phyloP scores from a whole-genome alignment of 352 stramenopile species.

The Phytopythium chamaehyphon region DNA sequence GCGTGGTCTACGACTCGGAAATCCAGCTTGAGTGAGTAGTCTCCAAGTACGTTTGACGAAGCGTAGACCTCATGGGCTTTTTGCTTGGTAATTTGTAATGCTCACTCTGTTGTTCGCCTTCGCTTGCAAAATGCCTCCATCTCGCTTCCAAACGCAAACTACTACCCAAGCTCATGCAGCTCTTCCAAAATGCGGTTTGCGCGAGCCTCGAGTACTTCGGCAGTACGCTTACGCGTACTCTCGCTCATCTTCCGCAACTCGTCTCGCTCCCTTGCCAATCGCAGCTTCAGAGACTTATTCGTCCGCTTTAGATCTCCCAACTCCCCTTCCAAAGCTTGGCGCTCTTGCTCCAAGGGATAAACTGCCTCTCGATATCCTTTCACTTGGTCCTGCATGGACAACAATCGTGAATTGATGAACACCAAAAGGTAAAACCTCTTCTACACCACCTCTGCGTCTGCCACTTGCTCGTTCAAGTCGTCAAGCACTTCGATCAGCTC shows the following conservation, averaged over 20 bases:
- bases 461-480: background rate
- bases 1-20: conserved; percentile 48
- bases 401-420: background rate
- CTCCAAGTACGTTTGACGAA: too few relatives aligned
- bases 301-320: background rate
- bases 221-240: background rate
- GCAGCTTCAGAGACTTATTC: background rate
- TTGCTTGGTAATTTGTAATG: too few relatives aligned
- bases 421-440: too few relatives aligned
- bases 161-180: background rate
- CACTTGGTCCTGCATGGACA: background rate
- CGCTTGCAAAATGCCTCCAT: too few relatives aligned
- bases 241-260: background rate
- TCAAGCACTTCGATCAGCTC: background rate
- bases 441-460: background rate
- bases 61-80: too few relatives aligned
- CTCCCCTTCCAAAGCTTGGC: background rate
- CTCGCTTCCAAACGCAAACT: too few relatives aligned
- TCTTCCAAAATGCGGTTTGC: conserved; percentile 2
- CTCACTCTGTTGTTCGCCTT: too few relatives aligned
- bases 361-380: background rate
- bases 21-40: too few relatives aligned
- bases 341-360: background rate
- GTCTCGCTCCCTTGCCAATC: background rate
- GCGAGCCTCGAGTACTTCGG: background rate